These are phyloP conservation scores for Suillus americanus DNA, from an alignment of 768 basidiomycete genomes.

Conservation along the genomic window DNA sequence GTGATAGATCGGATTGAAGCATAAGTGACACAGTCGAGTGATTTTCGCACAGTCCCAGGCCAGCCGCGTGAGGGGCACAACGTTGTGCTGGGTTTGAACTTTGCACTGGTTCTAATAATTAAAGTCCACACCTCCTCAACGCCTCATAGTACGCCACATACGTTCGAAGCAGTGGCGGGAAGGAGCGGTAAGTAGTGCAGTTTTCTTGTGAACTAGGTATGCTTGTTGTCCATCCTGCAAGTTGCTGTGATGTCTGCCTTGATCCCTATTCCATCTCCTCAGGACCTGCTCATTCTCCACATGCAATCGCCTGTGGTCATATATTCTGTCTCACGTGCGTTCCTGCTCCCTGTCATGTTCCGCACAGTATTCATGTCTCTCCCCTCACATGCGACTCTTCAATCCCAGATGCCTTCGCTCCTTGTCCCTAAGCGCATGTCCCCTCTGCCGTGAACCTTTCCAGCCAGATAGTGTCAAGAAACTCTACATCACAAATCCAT, in stretches of 20 bases:
- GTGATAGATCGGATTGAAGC: not conserved
- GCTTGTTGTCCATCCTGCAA: constrained; percentile 68
- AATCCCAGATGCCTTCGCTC: constrained; percentile 51
- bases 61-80: not conserved
- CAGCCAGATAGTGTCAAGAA: constrained; percentile 57
- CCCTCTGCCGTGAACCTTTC: constrained; percentile 66
- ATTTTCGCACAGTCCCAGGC: not conserved
- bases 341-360: constrained; percentile 10
- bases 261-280: constrained; percentile 56
- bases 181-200: not conserved
- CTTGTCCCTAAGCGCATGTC: constrained; percentile 53
- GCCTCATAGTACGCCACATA: not conserved
- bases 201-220: constrained; percentile 34
- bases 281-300: constrained; percentile 50
- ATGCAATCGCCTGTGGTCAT: constrained; percentile 77
- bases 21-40: not conserved
- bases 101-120: not conserved
- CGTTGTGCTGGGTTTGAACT: not conserved
- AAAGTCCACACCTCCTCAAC: not conserved
- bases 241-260: constrained; percentile 76
- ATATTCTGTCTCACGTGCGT: constrained; percentile 71
- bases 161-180: not conserved
- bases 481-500: constrained; percentile 56
- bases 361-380: not conserved
- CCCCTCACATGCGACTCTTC: constrained; percentile 6